Evolutionary conservation across 352 stramenopile species (phyloP).

Genomic region (Phytophthora crassamura): DNA sequence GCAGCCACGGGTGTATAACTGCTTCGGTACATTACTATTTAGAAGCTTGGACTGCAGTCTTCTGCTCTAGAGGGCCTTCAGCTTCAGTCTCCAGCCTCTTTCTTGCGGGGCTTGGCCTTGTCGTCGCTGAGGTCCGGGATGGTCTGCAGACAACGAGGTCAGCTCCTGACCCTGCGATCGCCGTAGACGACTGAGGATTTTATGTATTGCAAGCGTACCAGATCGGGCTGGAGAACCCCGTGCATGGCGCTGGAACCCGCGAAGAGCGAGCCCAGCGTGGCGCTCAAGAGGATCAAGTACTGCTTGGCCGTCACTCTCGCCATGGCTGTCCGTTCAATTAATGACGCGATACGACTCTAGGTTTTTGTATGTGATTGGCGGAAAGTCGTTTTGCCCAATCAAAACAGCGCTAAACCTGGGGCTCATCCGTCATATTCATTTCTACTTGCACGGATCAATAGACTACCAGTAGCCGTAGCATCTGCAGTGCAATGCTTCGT

Average conservation of each 20-base stretch:
- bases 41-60: constrained; percentile 13
- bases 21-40: constrained; percentile 34
- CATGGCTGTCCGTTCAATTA: constrained; percentile 41
- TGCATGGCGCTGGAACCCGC: constrained; percentile 88
- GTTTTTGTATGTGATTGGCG: constrained; percentile 11
- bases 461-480: too few species aligned
- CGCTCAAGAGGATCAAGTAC: constrained; percentile 74
- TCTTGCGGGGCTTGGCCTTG: constrained; percentile 18
- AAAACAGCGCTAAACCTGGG: constrained; percentile 34
- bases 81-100: constrained; percentile 12
- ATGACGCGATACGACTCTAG: constrained; percentile 2
- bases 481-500: constrained; percentile 34
- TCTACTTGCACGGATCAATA: too few species aligned
- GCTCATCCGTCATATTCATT: constrained; percentile 11
- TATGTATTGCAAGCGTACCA: constrained; percentile 47
- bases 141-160: constrained; percentile 38
- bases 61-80: not conserved
- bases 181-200: not conserved
- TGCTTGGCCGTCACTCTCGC: constrained; percentile 69
- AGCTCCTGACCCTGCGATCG: too few species aligned
- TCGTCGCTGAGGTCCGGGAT: constrained; percentile 50
- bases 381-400: not conserved
- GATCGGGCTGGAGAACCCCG: constrained; percentile 78
- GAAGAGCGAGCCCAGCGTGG: constrained; percentile 83
- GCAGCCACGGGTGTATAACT: constrained; percentile 13